These are phyloP conservation scores for Nakaseomyces kungkrabaensis DNA, from an alignment of 1,139 yeast genomes.

Conservation along the genomic window DNA sequence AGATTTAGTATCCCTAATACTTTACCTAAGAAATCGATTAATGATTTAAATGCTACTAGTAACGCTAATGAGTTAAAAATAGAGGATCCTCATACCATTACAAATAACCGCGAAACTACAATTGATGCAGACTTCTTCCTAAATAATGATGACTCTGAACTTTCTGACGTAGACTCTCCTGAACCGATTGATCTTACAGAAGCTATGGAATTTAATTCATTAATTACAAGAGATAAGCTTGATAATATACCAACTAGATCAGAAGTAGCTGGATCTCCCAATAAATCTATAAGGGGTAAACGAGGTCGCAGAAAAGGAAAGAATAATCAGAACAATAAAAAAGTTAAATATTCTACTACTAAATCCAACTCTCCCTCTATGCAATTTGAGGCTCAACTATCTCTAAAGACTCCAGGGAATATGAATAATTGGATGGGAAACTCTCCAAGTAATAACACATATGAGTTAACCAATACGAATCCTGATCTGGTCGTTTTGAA, in stretches of 20 bases:
- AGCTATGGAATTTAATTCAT: too few relatives aligned
- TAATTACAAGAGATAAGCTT: too few relatives aligned
- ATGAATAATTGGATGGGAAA: too few relatives aligned
- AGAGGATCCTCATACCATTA: constrained; percentile 1
- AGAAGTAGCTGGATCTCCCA: too few relatives aligned
- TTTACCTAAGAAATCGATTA: background rate
- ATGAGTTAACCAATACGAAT: too few relatives aligned
- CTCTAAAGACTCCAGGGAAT: too few relatives aligned
- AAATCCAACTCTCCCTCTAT: background rate
- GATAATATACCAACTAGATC: too few relatives aligned
- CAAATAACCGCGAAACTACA: background rate
- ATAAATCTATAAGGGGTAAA: background rate
- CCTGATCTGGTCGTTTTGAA: too few relatives aligned
- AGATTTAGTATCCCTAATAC: background rate
- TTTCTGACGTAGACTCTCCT: background rate
- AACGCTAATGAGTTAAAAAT: background rate
- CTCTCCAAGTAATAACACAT: too few relatives aligned
- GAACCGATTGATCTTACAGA: background rate
- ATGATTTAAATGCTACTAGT: background rate
- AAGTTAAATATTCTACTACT: background rate
- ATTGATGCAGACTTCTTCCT: background rate
- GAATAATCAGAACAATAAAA: background rate
- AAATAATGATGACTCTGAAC: background rate
- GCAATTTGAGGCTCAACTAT: background rate
- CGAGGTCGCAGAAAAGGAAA: background rate